Base-by-base conservation (phyloP, 2,329 filamentous ascomycete genomes). In the Xylaria sp. region DNA sequence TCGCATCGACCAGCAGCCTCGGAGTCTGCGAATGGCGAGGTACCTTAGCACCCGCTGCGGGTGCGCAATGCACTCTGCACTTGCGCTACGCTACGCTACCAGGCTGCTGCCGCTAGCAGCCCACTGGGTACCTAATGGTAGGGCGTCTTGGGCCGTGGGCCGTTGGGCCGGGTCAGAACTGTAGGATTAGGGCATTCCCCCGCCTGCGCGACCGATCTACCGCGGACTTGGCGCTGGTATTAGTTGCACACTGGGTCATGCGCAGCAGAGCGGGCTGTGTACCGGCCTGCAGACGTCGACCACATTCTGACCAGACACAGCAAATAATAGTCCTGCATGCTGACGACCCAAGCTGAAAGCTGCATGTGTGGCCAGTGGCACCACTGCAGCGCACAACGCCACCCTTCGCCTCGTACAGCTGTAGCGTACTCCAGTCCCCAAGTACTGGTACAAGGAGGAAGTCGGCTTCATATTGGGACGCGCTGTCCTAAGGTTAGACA, bases 261-360 rank as follows among this genome's bases (percentile, higher is more conserved):
- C 63, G 71, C 62, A 63, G 62, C 64, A 58, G 37, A 54, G 58
- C 70, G 67, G 72, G 71, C 72, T 74, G 71, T 74, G 72, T 71
- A 69, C 67, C 67, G 66, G 67, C 71, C 64, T 73, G 71, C 72
- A 73, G 49, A 64, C 25, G 49, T 43, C 6, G 54, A 63, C 59
- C n/a, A n/a, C n/a, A n/a, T n/a, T n/a, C n/a, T n/a, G n/a, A n/a
- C 54, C 23, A 54, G 63, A 66, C 41, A 43, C 62, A 62, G 67
- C 71, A 73, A 73, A 73, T 73, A 63, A 63, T 67, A 72, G 65
- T 60, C 61, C 47, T 63, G 58, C 61, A 58, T 66, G 61, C 57
- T 65, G 69, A 68, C 63, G 51, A 69, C 62, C 59, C 48, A 58
- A 72, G 70, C 72, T 72, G 72, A 74, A 74, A 67, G 67, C 63